Base-by-base conservation (phyloP, 2,329 filamentous ascomycete genomes). In the Macroventuria anomochaeta region DNA sequence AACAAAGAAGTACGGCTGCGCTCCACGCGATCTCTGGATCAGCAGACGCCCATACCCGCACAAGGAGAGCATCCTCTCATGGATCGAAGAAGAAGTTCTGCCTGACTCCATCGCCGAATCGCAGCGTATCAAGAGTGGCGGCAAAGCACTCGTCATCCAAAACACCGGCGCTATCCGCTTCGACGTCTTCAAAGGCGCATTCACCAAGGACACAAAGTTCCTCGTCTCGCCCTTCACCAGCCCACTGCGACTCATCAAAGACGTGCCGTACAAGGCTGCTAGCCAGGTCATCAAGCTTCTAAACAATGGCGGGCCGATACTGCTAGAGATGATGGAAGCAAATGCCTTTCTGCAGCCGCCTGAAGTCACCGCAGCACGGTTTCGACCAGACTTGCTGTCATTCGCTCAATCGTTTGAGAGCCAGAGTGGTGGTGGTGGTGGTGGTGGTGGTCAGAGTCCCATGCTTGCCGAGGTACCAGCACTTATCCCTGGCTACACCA, bases 121-220 rank as follows among this genome's bases (percentile, higher is more conserved):
- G 0, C 39, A 55, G 2, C 64, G 68, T n/a, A 57, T 70, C 18
- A 48, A 63, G 21, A 79, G 81, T 20, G 81, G 86, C 50, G 80
- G 83, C 33, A 82, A 91, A 8, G 83, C 85, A 6, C 77, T 97
- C 10, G 86, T 88, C 25, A 85, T 97, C 43, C 81, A 90, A 50
- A 99, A 99, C 75, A 96, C 91, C 0, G 95, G 95, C 21, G 90
- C 90, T 3, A 86, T 99, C 61, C 89, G 95, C 37, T 99, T 97
- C 74, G 95, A 99, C 73, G 90, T 99, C 57, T 96, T 97, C 81
- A 86, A 93, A 72, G 95, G 95, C 0, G 80, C 88, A 0, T 97
- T 97, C 69, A 97, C 95, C 0, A 85, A 86, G 32, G 95, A 99
- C 71, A 88, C 88, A 3, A 91, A 89, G 0, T 97, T 86, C 70